Base-by-base conservation (phyloP, 305 asterid species). In the Caryopteris hybrid region DNA sequence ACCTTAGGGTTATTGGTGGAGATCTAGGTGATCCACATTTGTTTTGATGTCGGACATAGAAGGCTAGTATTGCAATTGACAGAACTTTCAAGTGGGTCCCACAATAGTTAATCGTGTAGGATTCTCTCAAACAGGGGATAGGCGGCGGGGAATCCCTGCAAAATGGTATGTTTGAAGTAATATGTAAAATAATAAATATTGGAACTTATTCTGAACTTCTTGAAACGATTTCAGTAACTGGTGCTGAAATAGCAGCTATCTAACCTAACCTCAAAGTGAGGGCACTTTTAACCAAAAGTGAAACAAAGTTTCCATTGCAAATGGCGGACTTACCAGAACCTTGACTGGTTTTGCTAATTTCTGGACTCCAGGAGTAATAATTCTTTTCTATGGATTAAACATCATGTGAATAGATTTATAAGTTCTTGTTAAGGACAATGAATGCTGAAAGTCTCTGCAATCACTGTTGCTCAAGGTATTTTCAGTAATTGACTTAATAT, bases 91-190 rank as follows among this genome's bases (percentile, higher is more conserved):
- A n/a, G 33, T 63, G 63, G 48, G 57, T 6, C 31, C 64, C 29
- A 34, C 55, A 25, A 36, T 50, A 4, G n/a, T 54, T 45, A 20
- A 10, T 50, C 16, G 57, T 57, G 9, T 29, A 21, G 23, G 51
- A 46, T 62, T n/a, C 6, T 27, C 21, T 39, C 59, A 46, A 47
- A 39, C 13, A 50, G 60, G 41, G 22, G 21, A 27, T 42, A n/a
- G 34, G 55, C 61, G 11, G 13, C 16, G 25, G 3, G 6, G 14
- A 25, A 22, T 47, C 39, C 39, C 6, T 17, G 47, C 54, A 6
- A 58, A 55, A 53, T 39, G 77, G 42, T 66, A 41, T 29, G 66
- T 74, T 53, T 55, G 74, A 43, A 45, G n/a, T 42, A 29, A 18
- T 41, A 43, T 13, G 20, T 21, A 34, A 46, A 58, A 14, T 21